Percentiles rank a stretch among this genome's conserved stretches.
phyloP scores from a whole-genome alignment of 345 rosid genomes.

The Gossypium raimondii region DNA sequence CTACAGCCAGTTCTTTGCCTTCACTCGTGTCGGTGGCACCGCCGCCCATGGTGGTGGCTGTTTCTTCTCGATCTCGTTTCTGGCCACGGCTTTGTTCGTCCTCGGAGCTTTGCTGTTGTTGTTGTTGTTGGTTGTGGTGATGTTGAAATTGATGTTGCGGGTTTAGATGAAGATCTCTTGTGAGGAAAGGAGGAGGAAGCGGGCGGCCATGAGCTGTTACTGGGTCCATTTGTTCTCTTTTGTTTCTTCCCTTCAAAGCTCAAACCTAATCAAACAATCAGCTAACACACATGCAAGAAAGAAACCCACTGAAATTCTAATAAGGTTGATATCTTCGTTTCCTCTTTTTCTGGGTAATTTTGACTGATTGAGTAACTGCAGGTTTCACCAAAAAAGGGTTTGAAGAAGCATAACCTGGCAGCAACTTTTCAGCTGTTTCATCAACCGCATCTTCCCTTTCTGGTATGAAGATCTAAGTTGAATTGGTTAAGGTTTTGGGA shows the following conservation, averaged over 20 bases:
- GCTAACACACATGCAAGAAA: conserved; percentile 11
- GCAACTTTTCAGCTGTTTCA: conserved; percentile 24
- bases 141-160: conserved; percentile 52
- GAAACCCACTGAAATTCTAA: not conserved
- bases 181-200: conserved; percentile 71
- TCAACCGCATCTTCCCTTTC: conserved; percentile 17
- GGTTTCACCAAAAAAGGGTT: conserved; percentile 14
- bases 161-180: conserved; percentile 75
- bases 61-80: conserved; percentile 67
- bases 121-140: conserved; percentile 54
- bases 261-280: conserved; percentile 23
- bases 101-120: conserved; percentile 43
- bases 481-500: conserved; percentile 31
- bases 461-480: conserved; percentile 1
- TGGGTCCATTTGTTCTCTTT: conserved; percentile 52
- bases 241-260: conserved; percentile 17
- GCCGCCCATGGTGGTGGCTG: conserved; percentile 23
- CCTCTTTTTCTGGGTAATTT: not conserved
- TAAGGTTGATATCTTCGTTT: not conserved
- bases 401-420: conserved; percentile 11
- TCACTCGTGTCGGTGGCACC: conserved; percentile 17
- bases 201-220: conserved; percentile 68
- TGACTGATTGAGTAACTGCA: conserved; percentile 15
- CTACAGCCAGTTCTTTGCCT: conserved; percentile 37
- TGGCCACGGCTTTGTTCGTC: conserved; percentile 47